Base-by-base conservation (phyloP, 441 rosid genomes). In the Capsella rubella region DNA sequence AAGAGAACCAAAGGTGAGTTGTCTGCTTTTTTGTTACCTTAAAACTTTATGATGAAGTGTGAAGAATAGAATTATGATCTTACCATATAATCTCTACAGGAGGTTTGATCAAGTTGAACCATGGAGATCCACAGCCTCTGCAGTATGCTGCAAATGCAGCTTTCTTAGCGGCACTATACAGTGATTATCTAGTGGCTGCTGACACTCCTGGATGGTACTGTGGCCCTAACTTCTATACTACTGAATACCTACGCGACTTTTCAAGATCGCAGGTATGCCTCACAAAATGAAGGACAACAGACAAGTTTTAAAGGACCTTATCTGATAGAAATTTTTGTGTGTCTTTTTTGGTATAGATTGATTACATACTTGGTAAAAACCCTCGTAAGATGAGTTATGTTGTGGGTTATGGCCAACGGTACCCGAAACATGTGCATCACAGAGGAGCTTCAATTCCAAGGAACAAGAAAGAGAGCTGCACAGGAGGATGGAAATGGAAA, bases 401-500 rank as follows among this genome's bases (percentile, higher is more conserved):
- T 46, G 98, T 91, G 21, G 98, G 95, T 72, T 95, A 82, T 82
- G 97, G 98, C 34, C 65, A 82, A 37, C 96, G 84, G 67, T 95
- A 85, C 62, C 96, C 97, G 3, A 88, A 67, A 74, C 97, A 73
- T 47, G 89, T 87, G 37, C 99, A 95, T 77, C 99, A 95, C 59
- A 86, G 97, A 67, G 99, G 90, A 16, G 98, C 97, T 18, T 95
- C 98, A 32, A 87, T 95, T 77, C 98, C 90, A 0, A 88, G 86
- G 82, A 85, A 88, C 77, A 92, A 87, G 67, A 87, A 71, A 72
- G 91, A 91, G 57, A 91, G 79, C 82, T 92, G 98, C 76, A 89
- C 85, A 79, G 99, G 96, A 31, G 98, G 99, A 64, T 89, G 90
- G 91, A 89, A 89, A 78, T 95, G 89, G 96, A 86, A 90, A 76